Evolutionary conservation across 495 filamentous ascomycete genomes (phyloP).

Genomic region (Neurospora sp.): DNA sequence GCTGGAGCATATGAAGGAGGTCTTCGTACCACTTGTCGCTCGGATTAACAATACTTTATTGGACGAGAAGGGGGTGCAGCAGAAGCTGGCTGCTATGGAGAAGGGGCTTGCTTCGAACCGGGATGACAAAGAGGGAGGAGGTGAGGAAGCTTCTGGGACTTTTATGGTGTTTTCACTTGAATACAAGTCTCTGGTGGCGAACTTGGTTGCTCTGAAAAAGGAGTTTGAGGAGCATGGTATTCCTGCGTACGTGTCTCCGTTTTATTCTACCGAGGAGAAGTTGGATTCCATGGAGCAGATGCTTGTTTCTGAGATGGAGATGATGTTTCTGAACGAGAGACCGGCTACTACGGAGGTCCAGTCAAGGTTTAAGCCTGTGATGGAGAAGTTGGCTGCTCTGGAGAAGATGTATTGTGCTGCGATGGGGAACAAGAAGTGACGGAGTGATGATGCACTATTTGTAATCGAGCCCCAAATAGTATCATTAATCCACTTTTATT

Average conservation of each 20-base stretch:
- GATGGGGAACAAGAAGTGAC: too few relatives aligned
- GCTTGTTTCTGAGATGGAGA: background rate
- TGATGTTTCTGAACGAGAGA: background rate
- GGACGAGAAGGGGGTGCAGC: background rate
- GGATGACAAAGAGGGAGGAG: background rate
- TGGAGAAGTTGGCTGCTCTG: background rate
- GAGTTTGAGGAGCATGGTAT: background rate
- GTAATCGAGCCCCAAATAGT: background rate
- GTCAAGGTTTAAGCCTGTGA: background rate
- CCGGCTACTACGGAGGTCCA: background rate
- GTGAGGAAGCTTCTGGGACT: background rate
- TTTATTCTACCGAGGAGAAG: background rate
- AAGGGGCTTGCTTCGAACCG: background rate
- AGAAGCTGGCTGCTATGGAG: background rate
- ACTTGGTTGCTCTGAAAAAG: background rate
- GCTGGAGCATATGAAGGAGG: background rate
- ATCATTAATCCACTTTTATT: background rate
- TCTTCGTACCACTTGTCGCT: background rate
- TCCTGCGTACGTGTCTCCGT: background rate
- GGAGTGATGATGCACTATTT: too few relatives aligned
- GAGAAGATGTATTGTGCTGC: slow-evolving; percentile 2
- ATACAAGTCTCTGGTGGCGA: background rate
- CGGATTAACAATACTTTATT: background rate
- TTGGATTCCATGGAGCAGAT: background rate
- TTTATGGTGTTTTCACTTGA: background rate